Evolutionary conservation across 371 early-diverging fungal genomes (phyloP).

Genomic region (Dinochytrium kinnereticum): DNA sequence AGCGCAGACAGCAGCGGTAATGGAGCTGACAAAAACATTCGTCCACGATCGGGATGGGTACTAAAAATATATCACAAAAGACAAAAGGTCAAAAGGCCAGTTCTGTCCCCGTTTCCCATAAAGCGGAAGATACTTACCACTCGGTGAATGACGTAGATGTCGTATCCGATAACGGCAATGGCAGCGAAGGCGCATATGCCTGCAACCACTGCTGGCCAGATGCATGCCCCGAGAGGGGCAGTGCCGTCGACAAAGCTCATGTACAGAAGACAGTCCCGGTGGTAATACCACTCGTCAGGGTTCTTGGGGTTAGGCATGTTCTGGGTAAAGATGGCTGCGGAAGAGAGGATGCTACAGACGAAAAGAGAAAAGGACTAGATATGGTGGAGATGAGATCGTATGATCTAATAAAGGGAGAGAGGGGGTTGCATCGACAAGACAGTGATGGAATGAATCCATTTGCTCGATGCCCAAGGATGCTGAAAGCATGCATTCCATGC

Average conservation of each 20-base stretch:
- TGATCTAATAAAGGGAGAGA: not conserved
- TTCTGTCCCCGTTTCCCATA: too few species aligned
- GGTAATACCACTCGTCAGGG: not conserved
- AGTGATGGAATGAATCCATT: too few species aligned
- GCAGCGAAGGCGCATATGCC: not conserved
- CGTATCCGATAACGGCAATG: not conserved
- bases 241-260: constrained; percentile 13
- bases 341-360: constrained; percentile 6
- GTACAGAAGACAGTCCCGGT: constrained; percentile 13
- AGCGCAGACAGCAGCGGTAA: not conserved
- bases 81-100: too few species aligned
- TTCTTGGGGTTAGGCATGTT: not conserved
- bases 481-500: not conserved
- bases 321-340: constrained; percentile 14
- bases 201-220: constrained; percentile 17
- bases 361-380: constrained; percentile 4
- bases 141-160: constrained; percentile 3
- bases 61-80: too few species aligned
- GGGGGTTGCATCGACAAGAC: not conserved
- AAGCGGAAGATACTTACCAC: constrained; percentile 16
- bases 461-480: too few species aligned
- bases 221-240: constrained; percentile 14
- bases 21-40: not conserved
- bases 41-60: constrained; percentile 13
- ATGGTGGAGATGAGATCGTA: not conserved